Conservation (phyloP, 495 filamentous ascomycete genomes). For the Bacidia gigantensis region DNA sequence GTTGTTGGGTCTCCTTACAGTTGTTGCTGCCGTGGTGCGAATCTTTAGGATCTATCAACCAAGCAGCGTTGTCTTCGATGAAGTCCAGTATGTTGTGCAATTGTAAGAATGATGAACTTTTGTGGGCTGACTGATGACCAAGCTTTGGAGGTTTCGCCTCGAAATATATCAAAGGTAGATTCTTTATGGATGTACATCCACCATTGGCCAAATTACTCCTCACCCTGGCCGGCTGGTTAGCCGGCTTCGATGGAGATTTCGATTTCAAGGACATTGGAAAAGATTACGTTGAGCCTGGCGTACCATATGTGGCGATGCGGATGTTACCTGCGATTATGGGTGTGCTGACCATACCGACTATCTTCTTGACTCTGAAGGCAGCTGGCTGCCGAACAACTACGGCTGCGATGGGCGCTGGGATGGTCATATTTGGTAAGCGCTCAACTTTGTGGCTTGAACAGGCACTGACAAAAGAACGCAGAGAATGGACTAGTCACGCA, state of each 20-base stretch:
- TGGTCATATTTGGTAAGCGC: conserved; percentile 75
- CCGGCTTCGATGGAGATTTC: conserved; percentile 88
- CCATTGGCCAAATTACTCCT: conserved; percentile 94
- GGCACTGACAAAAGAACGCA: conserved; percentile 22
- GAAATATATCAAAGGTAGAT: conserved; percentile 96
- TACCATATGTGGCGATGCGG: conserved; percentile 97
- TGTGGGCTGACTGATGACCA: conserved; percentile 13
- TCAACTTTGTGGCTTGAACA: conserved; percentile 7
- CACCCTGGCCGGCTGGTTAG: conserved; percentile 87
- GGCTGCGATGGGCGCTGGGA: conserved; percentile 63
- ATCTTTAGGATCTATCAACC: conserved; percentile 95
- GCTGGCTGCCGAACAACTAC: conserved; percentile 76
- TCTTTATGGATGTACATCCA: conserved; percentile 99
- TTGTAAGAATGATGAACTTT: no score
- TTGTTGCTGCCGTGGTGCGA: conserved; percentile 66
- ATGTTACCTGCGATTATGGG: conserved; percentile 81
- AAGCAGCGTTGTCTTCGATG: conserved; percentile 92
- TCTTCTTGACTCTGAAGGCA: conserved; percentile 90
- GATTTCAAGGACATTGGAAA: conserved; percentile 99
- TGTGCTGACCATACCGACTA: conserved; percentile 72
- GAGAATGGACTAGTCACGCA: conserved; percentile 94
- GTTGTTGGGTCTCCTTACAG: conserved; percentile 53
- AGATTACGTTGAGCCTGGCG: conserved; percentile 86
- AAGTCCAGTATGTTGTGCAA: conserved; percentile 70
- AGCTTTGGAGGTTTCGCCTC: conserved; percentile 96